Percentiles rank a stretch among this genome's conserved stretches.
These are phyloP conservation scores for Gossypium davidsonii DNA, from an alignment of 441 rosid genomes.

Conservation along the genomic window DNA sequence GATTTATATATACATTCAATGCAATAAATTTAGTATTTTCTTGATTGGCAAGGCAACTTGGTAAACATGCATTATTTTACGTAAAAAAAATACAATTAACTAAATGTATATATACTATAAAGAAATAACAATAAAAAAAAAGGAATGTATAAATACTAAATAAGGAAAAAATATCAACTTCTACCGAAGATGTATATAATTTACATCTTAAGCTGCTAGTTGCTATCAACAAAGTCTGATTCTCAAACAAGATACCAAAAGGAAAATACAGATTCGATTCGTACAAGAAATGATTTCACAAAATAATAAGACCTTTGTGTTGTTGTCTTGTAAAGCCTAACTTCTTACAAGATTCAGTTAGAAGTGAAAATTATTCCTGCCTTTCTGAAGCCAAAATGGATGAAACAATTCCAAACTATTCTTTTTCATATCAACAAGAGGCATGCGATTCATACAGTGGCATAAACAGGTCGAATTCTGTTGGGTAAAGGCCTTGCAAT, in stretches of 20 bases:
- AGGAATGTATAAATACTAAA: too few species aligned
- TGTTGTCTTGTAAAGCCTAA: not conserved
- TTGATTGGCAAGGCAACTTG: too few species aligned
- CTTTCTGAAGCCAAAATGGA: not conserved
- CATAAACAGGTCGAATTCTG: constrained; percentile 44
- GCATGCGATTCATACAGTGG: constrained; percentile 22
- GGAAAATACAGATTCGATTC: not conserved
- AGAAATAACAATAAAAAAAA: too few species aligned
- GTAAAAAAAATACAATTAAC: too few species aligned
- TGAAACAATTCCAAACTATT: not conserved
- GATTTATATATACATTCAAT: not conserved
- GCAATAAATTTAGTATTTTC: too few species aligned
- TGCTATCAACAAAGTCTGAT: not conserved
- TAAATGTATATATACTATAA: too few species aligned
- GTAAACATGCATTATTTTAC: too few species aligned
- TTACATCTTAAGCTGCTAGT: not conserved
- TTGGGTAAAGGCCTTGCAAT: constrained; percentile 75
- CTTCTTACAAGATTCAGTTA: not conserved
- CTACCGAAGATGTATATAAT: not conserved
- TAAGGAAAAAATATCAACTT: too few species aligned
- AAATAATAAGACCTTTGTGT: not conserved
- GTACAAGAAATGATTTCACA: not conserved
- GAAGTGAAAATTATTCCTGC: not conserved
- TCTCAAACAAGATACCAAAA: not conserved
- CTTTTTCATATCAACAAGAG: constrained; percentile 3